These are phyloP conservation scores for Physocladia obscura DNA, from an alignment of 192 early-diverging fungal genomes.

Conservation along the genomic window DNA sequence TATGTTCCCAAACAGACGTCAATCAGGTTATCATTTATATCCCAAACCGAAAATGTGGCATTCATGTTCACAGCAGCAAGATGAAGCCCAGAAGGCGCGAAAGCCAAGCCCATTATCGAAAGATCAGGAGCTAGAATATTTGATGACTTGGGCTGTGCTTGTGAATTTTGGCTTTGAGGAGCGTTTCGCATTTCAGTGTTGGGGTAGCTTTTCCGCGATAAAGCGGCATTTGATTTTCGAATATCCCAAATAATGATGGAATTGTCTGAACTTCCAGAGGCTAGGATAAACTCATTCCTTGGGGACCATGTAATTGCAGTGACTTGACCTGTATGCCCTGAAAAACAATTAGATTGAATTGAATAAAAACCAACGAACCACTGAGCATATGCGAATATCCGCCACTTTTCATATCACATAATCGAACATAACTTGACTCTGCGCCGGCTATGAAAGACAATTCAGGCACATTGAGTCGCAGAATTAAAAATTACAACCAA, in stretches of 20 bases:
- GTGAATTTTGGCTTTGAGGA: no score
- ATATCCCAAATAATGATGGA: slow-evolving; percentile 83
- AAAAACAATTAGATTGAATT: slow-evolving; percentile 27
- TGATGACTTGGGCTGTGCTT: no score
- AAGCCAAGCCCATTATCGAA: not conserved
- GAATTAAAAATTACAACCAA: slow-evolving; percentile 29
- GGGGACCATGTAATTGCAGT: slow-evolving; percentile 76
- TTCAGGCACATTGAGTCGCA: not conserved
- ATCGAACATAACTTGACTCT: slow-evolving; percentile 63
- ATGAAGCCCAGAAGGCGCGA: not conserved
- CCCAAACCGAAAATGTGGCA: not conserved
- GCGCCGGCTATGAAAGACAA: slow-evolving; percentile 52
- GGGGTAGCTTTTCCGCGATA: slow-evolving; percentile 41
- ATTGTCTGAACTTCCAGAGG: slow-evolving; percentile 72
- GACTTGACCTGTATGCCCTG: slow-evolving; percentile 63
- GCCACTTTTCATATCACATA: slow-evolving; percentile 77
- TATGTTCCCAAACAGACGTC: slow-evolving; percentile 39
- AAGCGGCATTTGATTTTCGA: slow-evolving; percentile 66
- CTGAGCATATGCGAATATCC: slow-evolving; percentile 41
- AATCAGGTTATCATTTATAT: slow-evolving; percentile 20
- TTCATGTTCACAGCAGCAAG: not conserved
- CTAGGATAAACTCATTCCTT: slow-evolving; percentile 65
- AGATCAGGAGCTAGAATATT: slow-evolving; percentile 51
- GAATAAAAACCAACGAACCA: slow-evolving; percentile 34
- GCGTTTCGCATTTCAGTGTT: no score